Evolutionary conservation across 345 rosid genomes (phyloP).

Genomic region (Camelina laxa): DNA sequence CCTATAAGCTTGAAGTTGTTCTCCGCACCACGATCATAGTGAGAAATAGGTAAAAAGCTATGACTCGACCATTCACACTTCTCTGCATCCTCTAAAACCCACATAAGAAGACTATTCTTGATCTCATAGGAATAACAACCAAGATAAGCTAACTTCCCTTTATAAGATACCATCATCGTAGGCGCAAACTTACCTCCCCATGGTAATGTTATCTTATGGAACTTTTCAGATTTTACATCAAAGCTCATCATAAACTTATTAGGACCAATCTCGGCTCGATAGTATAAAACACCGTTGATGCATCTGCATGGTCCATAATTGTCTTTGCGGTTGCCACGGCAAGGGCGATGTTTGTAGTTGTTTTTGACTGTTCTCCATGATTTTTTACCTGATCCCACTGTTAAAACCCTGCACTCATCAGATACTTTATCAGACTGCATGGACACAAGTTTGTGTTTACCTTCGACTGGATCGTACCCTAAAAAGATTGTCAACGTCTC

Average conservation of each 20-base stretch:
- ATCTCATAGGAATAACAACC: not conserved
- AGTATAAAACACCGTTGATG: constrained; percentile 17
- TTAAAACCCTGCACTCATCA: constrained; percentile 1
- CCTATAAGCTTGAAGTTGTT: not conserved
- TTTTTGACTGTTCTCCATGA: constrained; percentile 7
- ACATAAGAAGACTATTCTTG: not conserved
- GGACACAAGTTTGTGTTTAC: constrained; percentile 18
- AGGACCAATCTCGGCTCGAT: not conserved
- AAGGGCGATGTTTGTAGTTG: not conserved
- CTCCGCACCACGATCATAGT: not conserved
- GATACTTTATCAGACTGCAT: not conserved
- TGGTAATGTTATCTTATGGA: not conserved
- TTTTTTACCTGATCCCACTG: constrained; percentile 1
- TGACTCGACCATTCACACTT: not conserved
- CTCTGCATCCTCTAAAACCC: constrained; percentile 17
- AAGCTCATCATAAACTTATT: not conserved
- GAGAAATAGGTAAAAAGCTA: not conserved
- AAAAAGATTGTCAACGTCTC: not conserved
- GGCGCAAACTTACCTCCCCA: not conserved
- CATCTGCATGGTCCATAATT: not conserved
- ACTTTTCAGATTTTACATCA: constrained; percentile 12
- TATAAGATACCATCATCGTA: constrained; percentile 3
- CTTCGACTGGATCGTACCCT: constrained; percentile 15
- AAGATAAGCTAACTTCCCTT: constrained; percentile 25
- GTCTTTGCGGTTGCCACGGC: no score